These are phyloP conservation scores for Syncephalastrum sp. DNA, from an alignment of 371 early-diverging fungal species.

Conservation along the genomic window DNA sequence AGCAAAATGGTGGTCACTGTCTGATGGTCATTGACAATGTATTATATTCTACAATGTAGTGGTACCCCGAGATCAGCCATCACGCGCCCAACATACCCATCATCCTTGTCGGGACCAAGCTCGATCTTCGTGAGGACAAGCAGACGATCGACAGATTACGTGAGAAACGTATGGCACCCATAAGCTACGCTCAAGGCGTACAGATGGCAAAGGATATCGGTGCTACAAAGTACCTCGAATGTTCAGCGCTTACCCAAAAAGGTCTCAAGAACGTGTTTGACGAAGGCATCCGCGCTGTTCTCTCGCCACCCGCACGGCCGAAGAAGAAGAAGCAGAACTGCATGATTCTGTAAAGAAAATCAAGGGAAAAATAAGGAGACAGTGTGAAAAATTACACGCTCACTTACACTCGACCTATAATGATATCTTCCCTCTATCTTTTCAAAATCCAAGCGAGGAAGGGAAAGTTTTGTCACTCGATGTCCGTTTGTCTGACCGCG, in stretches of 20 bases:
- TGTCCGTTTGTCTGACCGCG: no score
- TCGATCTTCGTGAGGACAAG: slow-evolving; percentile 94
- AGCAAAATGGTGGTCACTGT: neutral
- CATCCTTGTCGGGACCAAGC: slow-evolving; percentile 98
- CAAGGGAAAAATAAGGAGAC: neutral
- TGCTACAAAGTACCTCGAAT: slow-evolving; percentile 95
- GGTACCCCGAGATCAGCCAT: slow-evolving; percentile 95
- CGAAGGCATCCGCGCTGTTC: slow-evolving; percentile 96
- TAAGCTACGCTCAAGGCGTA: slow-evolving; percentile 85
- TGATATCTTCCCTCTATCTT: no score
- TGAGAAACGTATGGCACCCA: slow-evolving; percentile 88
- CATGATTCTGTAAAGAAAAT: slow-evolving; percentile 55
- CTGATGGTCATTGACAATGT: neutral
- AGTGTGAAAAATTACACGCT: neutral
- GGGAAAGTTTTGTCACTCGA: no score
- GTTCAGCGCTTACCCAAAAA: slow-evolving; percentile 98
- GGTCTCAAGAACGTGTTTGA: slow-evolving; percentile 98
- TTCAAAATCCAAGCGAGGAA: no score
- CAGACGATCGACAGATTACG: slow-evolving; percentile 86
- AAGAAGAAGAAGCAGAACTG: slow-evolving; percentile 70
- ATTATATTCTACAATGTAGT: slow-evolving; percentile 46
- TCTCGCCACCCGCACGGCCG: slow-evolving; percentile 52
- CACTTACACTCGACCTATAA: no score
- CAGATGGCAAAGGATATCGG: slow-evolving; percentile 90
- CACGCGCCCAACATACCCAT: slow-evolving; percentile 94